Percentiles rank a stretch among this genome's conserved stretches.
These are phyloP conservation scores for Magnusiomyces clavatus DNA, from an alignment of 1,139 yeast genomes.

Conservation along the genomic window DNA sequence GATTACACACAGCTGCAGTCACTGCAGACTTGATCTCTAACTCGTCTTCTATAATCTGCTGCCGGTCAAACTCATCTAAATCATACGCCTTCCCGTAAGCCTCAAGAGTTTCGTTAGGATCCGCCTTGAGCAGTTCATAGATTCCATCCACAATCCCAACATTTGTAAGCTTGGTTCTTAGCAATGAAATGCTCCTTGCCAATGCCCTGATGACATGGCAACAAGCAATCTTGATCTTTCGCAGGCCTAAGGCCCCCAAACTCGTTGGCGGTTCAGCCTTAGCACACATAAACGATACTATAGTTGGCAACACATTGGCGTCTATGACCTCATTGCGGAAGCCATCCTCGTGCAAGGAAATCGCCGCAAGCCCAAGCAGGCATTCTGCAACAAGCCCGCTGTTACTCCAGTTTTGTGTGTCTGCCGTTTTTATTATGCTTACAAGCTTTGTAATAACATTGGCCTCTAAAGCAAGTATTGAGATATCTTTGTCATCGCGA, in stretches of 20 bases:
- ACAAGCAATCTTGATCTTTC: slow-evolving; percentile 33
- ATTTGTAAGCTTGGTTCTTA: slow-evolving; percentile 62
- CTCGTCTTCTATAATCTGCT: slow-evolving; percentile 28
- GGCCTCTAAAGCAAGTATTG: slow-evolving; percentile 32
- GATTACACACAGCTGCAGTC: slow-evolving; percentile 66
- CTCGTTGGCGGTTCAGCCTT: slow-evolving; percentile 14
- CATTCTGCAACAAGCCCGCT: slow-evolving; percentile 25
- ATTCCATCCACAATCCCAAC: slow-evolving; percentile 45
- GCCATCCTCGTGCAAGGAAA: slow-evolving; percentile 30
- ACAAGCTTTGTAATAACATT: slow-evolving; percentile 27
- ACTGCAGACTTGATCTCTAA: slow-evolving; percentile 49
- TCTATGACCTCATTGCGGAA: slow-evolving; percentile 29
- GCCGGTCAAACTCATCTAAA: slow-evolving; percentile 18
- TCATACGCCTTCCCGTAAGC: slow-evolving; percentile 12
- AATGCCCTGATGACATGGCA: slow-evolving; percentile 60
- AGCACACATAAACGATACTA: slow-evolving; percentile 25
- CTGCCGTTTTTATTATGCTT: slow-evolving; percentile 19
- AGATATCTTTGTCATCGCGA: slow-evolving; percentile 26
- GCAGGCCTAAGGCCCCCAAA: slow-evolving; percentile 15
- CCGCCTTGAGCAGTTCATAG: slow-evolving; percentile 35
- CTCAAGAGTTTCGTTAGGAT: slow-evolving; percentile 7
- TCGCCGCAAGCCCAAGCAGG: slow-evolving; percentile 30
- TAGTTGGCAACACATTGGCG: slow-evolving; percentile 26
- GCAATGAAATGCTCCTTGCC: slow-evolving; percentile 62
- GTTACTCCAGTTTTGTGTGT: slow-evolving; percentile 18